These are phyloP conservation scores for Colletotrichum horii DNA, from an alignment of 2,329 filamentous ascomycete genomes.

Conservation along the genomic window DNA sequence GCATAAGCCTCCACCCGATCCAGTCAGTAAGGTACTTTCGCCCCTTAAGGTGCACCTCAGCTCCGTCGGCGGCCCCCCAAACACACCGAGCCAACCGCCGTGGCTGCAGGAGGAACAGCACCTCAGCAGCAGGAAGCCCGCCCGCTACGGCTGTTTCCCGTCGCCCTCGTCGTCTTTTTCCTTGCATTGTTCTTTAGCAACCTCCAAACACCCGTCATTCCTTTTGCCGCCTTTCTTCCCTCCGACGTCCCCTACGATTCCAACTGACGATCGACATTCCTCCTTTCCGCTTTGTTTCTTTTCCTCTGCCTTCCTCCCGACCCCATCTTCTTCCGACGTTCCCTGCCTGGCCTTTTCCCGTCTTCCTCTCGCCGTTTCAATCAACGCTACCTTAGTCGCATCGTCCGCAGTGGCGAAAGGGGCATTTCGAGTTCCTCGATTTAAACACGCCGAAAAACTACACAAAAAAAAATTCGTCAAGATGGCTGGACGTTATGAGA, in stretches of 20 bases:
- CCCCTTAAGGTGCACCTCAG: neutral
- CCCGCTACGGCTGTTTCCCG: neutral
- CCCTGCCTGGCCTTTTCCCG: neutral
- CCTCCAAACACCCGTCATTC: neutral
- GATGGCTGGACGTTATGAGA: slow-evolving; percentile 64
- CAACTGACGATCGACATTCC: slow-evolving; percentile 1
- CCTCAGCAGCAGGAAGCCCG: neutral
- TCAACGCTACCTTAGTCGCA: neutral
- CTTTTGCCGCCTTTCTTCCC: neutral
- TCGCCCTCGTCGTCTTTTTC: neutral
- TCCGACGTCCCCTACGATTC: slow-evolving; percentile 1
- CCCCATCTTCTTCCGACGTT: neutral
- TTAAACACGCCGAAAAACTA: neutral
- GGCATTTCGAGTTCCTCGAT: neutral
- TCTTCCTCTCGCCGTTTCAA: neutral
- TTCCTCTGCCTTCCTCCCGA: neutral
- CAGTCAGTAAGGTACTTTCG: no score
- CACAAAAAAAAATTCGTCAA: slow-evolving; percentile 25
- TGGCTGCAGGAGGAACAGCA: neutral
- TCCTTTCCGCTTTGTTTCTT: slow-evolving; percentile 19
- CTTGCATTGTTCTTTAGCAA: slow-evolving; percentile 9
- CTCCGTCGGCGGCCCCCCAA: neutral
- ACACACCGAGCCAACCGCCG: neutral
- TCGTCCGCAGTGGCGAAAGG: slow-evolving; percentile 22
- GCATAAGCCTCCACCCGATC: neutral